phyloP scores from a whole-genome alignment of 2,329 filamentous ascomycete genomes.

The Rhynchosporium agropyri region DNA sequence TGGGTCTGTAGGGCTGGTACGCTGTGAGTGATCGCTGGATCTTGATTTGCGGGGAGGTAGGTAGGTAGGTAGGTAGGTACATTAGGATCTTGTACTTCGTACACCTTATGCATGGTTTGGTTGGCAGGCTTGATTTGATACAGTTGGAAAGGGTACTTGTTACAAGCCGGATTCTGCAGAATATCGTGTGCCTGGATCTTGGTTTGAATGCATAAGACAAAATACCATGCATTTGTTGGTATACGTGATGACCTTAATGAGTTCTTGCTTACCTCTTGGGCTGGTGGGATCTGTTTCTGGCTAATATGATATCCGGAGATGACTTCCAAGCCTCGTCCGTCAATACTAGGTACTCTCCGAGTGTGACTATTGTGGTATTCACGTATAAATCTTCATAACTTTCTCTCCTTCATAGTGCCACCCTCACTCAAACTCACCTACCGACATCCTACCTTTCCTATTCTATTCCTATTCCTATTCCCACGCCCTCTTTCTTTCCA shows the following conservation, averaged over 20 bases:
- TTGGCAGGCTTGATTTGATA: not conserved
- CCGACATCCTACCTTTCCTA: not conserved
- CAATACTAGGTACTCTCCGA: too few relatives aligned
- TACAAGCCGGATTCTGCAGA: constrained; percentile 9
- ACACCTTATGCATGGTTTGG: too few relatives aligned
- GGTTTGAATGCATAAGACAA: not conserved
- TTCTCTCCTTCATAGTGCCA: not conserved
- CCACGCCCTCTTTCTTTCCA: constrained; percentile 2
- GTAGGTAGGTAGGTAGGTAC: too few relatives aligned
- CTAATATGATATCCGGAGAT: too few relatives aligned
- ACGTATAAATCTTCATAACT: not conserved
- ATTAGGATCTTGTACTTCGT: too few relatives aligned
- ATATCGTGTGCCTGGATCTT: constrained; percentile 6
- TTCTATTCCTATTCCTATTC: not conserved
- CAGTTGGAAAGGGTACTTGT: not conserved
- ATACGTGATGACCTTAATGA: too few relatives aligned
- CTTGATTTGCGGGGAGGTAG: too few relatives aligned
- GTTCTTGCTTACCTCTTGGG: too few relatives aligned
- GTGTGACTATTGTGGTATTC: too few relatives aligned
- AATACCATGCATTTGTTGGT: not conserved
- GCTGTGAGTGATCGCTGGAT: constrained; percentile 1
- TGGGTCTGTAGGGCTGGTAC: constrained; percentile 6
- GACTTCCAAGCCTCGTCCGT: too few relatives aligned
- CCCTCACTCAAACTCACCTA: not conserved
- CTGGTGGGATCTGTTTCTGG: too few relatives aligned